Conservation (phyloP, 306 rosid genomes). For the Casuarina glauca region DNA sequence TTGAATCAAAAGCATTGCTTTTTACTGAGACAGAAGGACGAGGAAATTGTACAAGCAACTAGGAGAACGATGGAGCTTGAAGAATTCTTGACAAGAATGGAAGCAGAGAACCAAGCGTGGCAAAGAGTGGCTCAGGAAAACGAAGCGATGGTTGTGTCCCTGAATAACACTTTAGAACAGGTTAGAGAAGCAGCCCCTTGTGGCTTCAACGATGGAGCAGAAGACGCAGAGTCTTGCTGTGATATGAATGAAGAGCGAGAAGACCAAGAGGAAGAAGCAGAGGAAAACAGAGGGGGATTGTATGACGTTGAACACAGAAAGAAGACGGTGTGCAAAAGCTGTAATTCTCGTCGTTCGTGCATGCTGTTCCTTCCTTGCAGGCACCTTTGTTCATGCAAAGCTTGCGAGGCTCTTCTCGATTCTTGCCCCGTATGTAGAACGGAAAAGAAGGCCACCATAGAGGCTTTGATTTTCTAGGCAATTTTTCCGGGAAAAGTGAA, state of each 20-base stretch:
- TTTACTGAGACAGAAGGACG: conserved; percentile 50
- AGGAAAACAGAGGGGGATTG: conserved; percentile 7
- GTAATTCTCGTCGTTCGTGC: conserved; percentile 44
- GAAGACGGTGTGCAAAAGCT: conserved; percentile 50
- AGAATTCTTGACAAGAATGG: conserved; percentile 46
- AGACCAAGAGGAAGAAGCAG: conserved; percentile 21
- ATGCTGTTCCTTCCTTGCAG: conserved; percentile 77
- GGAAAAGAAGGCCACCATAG: conserved; percentile 66
- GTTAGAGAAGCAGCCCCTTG: conserved; percentile 40
- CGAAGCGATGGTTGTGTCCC: conserved; percentile 48
- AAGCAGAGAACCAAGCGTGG: conserved; percentile 63
- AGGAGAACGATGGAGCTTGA: conserved; percentile 54
- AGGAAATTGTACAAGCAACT: conserved; percentile 46
- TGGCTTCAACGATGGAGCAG: conserved; percentile 26
- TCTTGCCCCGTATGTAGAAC: conserved; percentile 67
- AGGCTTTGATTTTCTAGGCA: conserved; percentile 63
- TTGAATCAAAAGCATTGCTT: conserved; percentile 31
- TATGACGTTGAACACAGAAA: conserved; percentile 16
- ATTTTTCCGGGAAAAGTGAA: conserved; percentile 37
- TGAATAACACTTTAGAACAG: conserved; percentile 54
- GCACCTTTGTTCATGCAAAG: conserved; percentile 77
- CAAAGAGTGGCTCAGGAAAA: conserved; percentile 54
- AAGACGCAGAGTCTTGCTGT: conserved; percentile 67
- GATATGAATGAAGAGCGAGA: conserved; percentile 22
- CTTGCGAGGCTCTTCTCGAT: conserved; percentile 59